A percentile compares a stretch with the other conserved stretches of the same genome.
These are phyloP conservation scores for Apiospora marii DNA, from an alignment of 2,329 filamentous ascomycete species.

Conservation along the genomic window DNA sequence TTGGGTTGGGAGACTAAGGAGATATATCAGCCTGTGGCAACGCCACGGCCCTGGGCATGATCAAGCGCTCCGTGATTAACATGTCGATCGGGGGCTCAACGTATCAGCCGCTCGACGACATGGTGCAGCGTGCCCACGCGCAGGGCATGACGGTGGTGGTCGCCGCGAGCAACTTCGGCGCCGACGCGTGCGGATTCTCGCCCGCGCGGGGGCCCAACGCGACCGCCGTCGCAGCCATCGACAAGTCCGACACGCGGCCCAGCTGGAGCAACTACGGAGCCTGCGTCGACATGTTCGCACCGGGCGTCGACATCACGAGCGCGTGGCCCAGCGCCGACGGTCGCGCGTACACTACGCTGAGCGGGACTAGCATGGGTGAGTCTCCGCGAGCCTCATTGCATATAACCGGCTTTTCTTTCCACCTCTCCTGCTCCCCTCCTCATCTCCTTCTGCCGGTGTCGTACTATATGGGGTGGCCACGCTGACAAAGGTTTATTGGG, in stretches of 20 bases:
- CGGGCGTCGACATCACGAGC: slow-evolving; percentile 37
- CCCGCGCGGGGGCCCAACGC: slow-evolving; percentile 36
- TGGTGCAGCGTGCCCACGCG: slow-evolving; percentile 31
- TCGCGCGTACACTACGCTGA: slow-evolving; percentile 30
- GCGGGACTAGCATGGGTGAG: slow-evolving; percentile 39
- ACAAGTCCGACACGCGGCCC: slow-evolving; percentile 33
- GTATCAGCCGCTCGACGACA: slow-evolving; percentile 33
- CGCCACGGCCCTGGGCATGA: slow-evolving; percentile 32
- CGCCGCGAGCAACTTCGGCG: slow-evolving; percentile 38
- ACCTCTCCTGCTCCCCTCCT: not conserved
- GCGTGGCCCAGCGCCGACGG: slow-evolving; percentile 33
- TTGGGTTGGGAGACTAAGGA: not conserved
- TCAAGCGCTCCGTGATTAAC: slow-evolving; percentile 39
- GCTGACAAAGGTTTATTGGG: not conserved
- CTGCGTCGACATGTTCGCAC: slow-evolving; percentile 38
- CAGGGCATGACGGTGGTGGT: slow-evolving; percentile 39
- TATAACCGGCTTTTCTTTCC: not conserved
- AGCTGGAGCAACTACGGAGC: slow-evolving; percentile 38
- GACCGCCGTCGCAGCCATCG: slow-evolving; percentile 39
- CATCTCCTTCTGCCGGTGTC: not conserved
- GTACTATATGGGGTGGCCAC: not conserved
- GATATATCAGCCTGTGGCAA: slow-evolving; percentile 35
- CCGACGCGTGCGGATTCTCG: slow-evolving; percentile 35
- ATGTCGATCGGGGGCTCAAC: slow-evolving; percentile 37
- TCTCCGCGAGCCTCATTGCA: not conserved